Evolutionary conservation across 1,284 basidiomycete species (phyloP).

Genomic region (Quambalaria eucalypti): DNA sequence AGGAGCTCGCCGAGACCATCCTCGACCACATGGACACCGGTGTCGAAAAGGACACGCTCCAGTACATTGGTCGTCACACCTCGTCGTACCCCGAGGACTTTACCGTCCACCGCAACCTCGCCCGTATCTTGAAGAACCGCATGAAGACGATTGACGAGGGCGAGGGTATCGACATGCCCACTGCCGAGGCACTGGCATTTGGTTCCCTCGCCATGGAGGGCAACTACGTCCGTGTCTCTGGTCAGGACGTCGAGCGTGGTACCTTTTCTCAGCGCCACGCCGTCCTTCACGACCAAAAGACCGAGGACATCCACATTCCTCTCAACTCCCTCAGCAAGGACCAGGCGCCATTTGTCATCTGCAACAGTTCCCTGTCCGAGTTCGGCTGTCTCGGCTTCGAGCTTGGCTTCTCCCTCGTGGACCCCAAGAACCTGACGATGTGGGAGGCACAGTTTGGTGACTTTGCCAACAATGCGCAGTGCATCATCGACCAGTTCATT

Average conservation of each 20-base stretch:
- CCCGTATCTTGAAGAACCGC: conserved; percentile 77
- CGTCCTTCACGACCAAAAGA: conserved; percentile 89
- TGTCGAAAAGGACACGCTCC: conserved; percentile 65
- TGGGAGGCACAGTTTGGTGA: conserved; percentile 99
- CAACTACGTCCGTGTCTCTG: conserved; percentile 87
- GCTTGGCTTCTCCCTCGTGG: conserved; percentile 95
- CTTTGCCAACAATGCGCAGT: conserved; percentile 70
- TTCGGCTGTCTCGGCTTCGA: conserved; percentile 94
- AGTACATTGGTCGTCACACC: conserved; percentile 75
- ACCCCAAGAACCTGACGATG: conserved; percentile 82
- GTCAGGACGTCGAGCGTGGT: conserved; percentile 97
- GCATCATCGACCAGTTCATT: conserved; percentile 98
- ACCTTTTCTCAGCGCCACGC: conserved; percentile 99
- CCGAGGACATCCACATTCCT: conserved; percentile 79
- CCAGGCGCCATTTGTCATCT: conserved; percentile 85
- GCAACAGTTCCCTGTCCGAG: conserved; percentile 95
- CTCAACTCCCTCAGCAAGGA: conserved; percentile 76
- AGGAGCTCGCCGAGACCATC: conserved; percentile 83
- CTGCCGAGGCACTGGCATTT: conserved; percentile 96
- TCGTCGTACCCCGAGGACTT: conserved; percentile 76
- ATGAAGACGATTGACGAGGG: conserved; percentile 87
- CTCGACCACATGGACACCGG: conserved; percentile 84
- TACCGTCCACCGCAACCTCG: conserved; percentile 82
- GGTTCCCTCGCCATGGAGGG: conserved; percentile 86
- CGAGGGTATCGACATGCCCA: conserved; percentile 91